Base-by-base conservation (phyloP, 2,329 filamentous ascomycete genomes). In the Botrytis paeoniae region DNA sequence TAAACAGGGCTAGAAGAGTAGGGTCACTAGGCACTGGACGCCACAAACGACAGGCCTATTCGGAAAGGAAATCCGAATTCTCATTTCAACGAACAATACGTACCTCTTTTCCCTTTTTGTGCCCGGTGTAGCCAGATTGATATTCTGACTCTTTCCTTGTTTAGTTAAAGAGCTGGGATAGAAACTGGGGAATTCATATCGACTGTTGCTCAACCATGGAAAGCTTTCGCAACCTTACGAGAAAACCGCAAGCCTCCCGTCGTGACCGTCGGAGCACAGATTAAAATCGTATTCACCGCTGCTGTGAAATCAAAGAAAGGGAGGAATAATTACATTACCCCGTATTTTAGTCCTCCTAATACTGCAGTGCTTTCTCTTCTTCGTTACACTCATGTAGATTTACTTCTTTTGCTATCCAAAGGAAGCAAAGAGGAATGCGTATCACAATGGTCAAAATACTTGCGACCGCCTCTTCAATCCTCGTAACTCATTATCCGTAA, bases 241-340 rank as follows among this genome's bases (percentile, higher is more conserved):
- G 54, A 59, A 45, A 60, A 37, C 25, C 68, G 22, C 51, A 61
- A 70, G 51, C 43, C 69, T 63, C 20, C 69, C 57, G 69, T 71
- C 69, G 60, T 51, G 65, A 57, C 65, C 48, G 59, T 71, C 69
- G 69, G 35, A 54, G 59, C 69, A 65, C 59, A 66, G 69, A 71
- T 71, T 57, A 60, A 60, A 57, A 64, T 68, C 51, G 70, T 72
- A 72, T 72, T 72, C 70, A 72, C 70, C 70, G 70, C 70, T 72
- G 70, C 62, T 35, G 70, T 72, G 70, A 51, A 68, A 71, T 57
- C 59, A 29, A 41, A 66, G 64, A 54, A 54, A 57, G 65, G 65
- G 35, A 29, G 48, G 48, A 57, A 39, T 29, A 41, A 57, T 41
- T 57, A 68, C 64, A 68, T 41, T 45, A 59, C 54, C 48, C 66